Conservation (phyloP, 192 early-diverging fungal genomes). For the Dispira simplex region DNA sequence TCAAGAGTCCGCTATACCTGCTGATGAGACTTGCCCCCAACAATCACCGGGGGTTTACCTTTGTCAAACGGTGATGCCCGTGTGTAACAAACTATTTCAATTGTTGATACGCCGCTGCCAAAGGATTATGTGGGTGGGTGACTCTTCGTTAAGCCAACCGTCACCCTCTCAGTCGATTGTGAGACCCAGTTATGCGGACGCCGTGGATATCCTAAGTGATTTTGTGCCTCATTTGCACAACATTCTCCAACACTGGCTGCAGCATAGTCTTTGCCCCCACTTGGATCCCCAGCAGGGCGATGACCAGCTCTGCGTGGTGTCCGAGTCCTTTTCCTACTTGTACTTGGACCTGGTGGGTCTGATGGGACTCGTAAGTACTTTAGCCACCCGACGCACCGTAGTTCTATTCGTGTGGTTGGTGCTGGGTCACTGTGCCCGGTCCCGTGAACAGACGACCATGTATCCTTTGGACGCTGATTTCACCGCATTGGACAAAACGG, state of each 20-base stretch:
- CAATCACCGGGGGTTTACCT: background rate
- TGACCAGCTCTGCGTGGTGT: background rate
- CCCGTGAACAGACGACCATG: background rate
- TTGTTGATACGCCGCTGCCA: background rate
- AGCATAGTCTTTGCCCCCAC: background rate
- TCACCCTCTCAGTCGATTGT: background rate
- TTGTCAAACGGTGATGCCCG: background rate
- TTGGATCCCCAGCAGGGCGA: background rate
- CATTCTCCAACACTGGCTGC: background rate
- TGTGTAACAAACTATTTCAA: background rate
- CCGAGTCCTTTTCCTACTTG: conserved; percentile 6
- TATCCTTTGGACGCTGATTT: background rate
- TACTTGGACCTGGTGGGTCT: conserved; percentile 6
- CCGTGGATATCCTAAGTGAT: background rate
- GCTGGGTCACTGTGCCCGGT: background rate
- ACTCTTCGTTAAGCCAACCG: background rate
- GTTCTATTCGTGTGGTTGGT: background rate
- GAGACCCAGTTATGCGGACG: background rate
- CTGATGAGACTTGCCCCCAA: background rate
- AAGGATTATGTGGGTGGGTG: background rate
- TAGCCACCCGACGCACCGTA: background rate
- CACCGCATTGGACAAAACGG: background rate
- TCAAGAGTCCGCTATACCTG: background rate
- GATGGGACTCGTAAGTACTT: background rate
- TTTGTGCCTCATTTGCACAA: background rate